Base-by-base conservation (phyloP, 345 rosid genomes). In the Gossypium longicalyx region DNA sequence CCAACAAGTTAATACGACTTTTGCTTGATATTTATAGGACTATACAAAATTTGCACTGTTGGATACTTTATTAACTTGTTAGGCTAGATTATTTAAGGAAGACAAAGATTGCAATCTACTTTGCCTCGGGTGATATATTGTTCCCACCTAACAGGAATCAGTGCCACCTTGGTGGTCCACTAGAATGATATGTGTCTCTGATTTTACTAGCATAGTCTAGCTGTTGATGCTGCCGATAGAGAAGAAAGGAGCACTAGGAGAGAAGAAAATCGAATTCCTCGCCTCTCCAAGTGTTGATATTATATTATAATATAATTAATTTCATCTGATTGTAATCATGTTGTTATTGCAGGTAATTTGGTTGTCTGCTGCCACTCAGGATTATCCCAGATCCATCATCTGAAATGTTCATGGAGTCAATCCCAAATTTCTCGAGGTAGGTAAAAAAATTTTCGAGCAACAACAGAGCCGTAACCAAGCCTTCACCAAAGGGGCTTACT, bases 381-480 rank as follows among this genome's bases (percentile, higher is more conserved):
- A 93, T 64, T 95, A 95, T 80, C 89, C 91, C 27, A 81, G 85
- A 15, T 91, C 97, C 79, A 76, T 88, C 61, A 80, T 89, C 76
- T 93, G 96, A 86, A 95, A 91, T 74, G 97, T 93, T 73, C 99
- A 95, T 41, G 98, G 99, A 69, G 99, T 91, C 60, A 93, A 93
- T 74, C 98, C 99, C 23, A 90, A 80, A 79, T 93, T 93, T 81
- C 98, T 95, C 43, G 96, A 90, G 72, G 86, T 90, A 77, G 99
- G 98, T 54, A 76, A 79, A 84, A 86, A 79, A 77, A 90, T 81
- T 80, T 75, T 81, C 62, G 88, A 91, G 80, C 82, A 80, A 71
- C 93, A 82, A 78, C 85, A 84, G 51, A 76, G 67, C 58, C 86
- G 86, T 71, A 76, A 76, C 44, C 82, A 76, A 69, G 83, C 93